Percentiles rank a stretch among this genome's conserved stretches.
Evolutionary conservation across 495 filamentous ascomycete species (phyloP).

Genomic region (Aspergillus sparsus): DNA sequence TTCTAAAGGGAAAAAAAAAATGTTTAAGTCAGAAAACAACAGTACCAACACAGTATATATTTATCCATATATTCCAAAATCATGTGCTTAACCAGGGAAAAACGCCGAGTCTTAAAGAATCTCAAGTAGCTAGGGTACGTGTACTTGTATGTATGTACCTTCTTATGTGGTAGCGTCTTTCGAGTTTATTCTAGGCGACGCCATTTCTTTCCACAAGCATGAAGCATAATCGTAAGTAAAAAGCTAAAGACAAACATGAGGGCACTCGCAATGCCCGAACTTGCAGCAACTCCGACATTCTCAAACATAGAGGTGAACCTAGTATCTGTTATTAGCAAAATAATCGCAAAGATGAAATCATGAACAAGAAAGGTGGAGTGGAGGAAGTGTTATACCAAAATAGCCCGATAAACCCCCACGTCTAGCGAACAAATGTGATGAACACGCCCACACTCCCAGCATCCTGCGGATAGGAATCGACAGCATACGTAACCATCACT

Average conservation of each 20-base stretch:
- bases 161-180: too few species aligned
- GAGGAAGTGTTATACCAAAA: constrained; percentile 45
- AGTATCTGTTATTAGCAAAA: constrained; percentile 5
- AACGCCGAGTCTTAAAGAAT: background rate
- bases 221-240: constrained; percentile 33
- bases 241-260: constrained; percentile 39
- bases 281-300: constrained; percentile 38
- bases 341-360: background rate
- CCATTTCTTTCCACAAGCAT: constrained; percentile 25
- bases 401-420: constrained; percentile 60
- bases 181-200: background rate
- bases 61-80: too few species aligned
- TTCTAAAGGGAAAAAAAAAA: too few species aligned
- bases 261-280: constrained; percentile 35
- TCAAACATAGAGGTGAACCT: constrained; percentile 46
- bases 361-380: background rate
- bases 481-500: constrained; percentile 57
- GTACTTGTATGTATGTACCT: too few species aligned
- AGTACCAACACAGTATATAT: too few species aligned
- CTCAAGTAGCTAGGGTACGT: too few species aligned
- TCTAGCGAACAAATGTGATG: constrained; percentile 54
- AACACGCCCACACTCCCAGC: constrained; percentile 56
- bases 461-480: constrained; percentile 54
- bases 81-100: background rate
- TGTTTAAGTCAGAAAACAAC: too few species aligned